These are phyloP conservation scores for Ophiocordyceps camponoti-leonardi DNA, from an alignment of 2,329 filamentous ascomycete genomes.

Conservation along the genomic window DNA sequence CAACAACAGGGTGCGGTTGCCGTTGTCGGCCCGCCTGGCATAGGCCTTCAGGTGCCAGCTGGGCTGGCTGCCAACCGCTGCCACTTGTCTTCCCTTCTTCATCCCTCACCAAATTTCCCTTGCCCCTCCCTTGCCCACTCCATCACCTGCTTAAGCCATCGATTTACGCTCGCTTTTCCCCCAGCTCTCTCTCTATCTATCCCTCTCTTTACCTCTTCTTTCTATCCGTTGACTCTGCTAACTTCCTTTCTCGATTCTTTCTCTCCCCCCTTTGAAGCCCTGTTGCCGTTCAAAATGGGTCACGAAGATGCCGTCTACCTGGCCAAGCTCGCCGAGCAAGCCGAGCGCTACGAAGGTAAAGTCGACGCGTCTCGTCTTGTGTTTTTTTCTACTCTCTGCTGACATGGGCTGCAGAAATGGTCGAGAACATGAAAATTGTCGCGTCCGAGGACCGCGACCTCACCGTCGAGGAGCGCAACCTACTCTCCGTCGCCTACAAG, in stretches of 20 bases:
- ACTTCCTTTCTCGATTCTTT: neutral
- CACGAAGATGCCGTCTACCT: conserved; percentile 99
- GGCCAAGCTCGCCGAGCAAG: conserved; percentile 99
- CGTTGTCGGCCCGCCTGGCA: neutral
- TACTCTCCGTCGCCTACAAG: conserved; percentile 96
- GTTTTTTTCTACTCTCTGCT: neutral
- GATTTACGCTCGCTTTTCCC: neutral
- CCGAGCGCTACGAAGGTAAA: conserved; percentile 97
- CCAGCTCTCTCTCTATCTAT: neutral
- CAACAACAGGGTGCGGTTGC: neutral
- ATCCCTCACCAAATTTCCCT: neutral
- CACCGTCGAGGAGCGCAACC: conserved; percentile 91
- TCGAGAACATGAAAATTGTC: conserved; percentile 99
- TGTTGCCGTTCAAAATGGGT: conserved; percentile 55
- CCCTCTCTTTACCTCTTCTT: neutral
- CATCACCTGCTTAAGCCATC: neutral
- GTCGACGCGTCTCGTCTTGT: conserved; percentile 14
- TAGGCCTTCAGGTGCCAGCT: neutral
- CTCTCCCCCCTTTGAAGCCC: neutral
- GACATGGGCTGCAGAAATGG: conserved; percentile 57
- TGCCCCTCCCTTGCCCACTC: neutral
- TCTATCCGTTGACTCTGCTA: neutral
- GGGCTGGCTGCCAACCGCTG: neutral
- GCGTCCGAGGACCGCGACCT: conserved; percentile 73
- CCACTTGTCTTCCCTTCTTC: neutral